phyloP scores from a whole-genome alignment of 1,284 basidiomycete species.

The Leccinum fuscescens region DNA sequence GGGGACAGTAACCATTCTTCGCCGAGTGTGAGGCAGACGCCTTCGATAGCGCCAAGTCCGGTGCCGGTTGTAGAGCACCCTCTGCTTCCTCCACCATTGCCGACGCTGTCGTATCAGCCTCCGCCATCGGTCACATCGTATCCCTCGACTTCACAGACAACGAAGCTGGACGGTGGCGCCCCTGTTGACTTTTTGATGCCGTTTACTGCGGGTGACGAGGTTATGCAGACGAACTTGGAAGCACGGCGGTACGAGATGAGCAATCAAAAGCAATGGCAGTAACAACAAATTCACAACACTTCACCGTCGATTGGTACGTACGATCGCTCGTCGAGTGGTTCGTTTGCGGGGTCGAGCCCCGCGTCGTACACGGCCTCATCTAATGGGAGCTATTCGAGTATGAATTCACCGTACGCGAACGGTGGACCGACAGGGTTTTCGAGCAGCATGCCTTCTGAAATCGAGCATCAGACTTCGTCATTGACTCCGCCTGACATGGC shows the following conservation, averaged over 20 bases:
- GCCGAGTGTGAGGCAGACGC: constrained; percentile 8
- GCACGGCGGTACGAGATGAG: constrained; percentile 24
- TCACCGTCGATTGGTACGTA: constrained; percentile 10
- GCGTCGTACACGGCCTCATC: constrained; percentile 24
- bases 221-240: constrained; percentile 18
- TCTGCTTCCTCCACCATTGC: constrained; percentile 13
- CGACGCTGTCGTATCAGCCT: not conserved
- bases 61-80: constrained; percentile 7
- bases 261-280: constrained; percentile 11
- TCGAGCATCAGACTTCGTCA: too few relatives aligned
- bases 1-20: constrained; percentile 5
- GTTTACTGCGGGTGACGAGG: constrained; percentile 24
- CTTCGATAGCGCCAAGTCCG: constrained; percentile 19
- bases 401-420: constrained; percentile 28
- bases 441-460: not conserved
- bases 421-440: constrained; percentile 11
- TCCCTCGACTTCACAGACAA: constrained; percentile 8
- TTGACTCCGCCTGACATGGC: too few relatives aligned
- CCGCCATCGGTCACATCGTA: constrained; percentile 9
- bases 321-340: constrained; percentile 24
- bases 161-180: constrained; percentile 18
- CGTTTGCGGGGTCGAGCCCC: constrained; percentile 27
- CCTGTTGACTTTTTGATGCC: constrained; percentile 26
- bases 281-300: constrained; percentile 14
- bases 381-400: constrained; percentile 26